phyloP scores from a whole-genome alignment of 345 rosid genomes.

The Eucalyptus cladocalyx region DNA sequence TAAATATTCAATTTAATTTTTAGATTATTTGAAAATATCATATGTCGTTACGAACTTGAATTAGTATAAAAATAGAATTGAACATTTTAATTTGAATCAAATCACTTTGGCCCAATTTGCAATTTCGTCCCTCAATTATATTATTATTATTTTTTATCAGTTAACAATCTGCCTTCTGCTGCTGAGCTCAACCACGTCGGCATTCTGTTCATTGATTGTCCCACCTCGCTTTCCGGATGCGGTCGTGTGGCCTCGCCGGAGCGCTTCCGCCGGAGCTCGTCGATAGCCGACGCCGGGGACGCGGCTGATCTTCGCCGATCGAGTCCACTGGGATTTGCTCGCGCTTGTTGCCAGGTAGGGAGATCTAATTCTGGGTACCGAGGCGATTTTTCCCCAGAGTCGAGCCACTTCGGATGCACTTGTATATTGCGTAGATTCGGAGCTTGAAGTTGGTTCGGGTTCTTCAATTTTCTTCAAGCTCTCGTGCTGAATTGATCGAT shows the following conservation, averaged over 20 bases:
- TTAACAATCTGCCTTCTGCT: background rate
- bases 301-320: background rate
- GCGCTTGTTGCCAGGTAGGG: background rate
- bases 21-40: no score
- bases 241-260: background rate
- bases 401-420: background rate
- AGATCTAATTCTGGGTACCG: background rate
- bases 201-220: background rate
- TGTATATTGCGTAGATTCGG: background rate
- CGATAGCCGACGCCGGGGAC: background rate
- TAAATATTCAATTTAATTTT: fast-evolving
- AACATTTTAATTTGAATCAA: no score
- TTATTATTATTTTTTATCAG: background rate
- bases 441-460: background rate
- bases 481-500: background rate
- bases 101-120: no score
- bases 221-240: background rate
- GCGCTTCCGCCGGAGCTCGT: background rate
- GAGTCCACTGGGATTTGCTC: background rate
- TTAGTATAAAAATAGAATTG: fast-evolving
- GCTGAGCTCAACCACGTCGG: background rate
- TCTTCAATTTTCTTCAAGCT: background rate
- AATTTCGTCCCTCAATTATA: background rate
- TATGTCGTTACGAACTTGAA: fast-evolving
- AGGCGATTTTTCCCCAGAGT: background rate